Evolutionary conservation across 208 protist genomes (phyloP), one percentile per base, ranked within the genome.

Genomic region (Trypanosoma theileri): DNA sequence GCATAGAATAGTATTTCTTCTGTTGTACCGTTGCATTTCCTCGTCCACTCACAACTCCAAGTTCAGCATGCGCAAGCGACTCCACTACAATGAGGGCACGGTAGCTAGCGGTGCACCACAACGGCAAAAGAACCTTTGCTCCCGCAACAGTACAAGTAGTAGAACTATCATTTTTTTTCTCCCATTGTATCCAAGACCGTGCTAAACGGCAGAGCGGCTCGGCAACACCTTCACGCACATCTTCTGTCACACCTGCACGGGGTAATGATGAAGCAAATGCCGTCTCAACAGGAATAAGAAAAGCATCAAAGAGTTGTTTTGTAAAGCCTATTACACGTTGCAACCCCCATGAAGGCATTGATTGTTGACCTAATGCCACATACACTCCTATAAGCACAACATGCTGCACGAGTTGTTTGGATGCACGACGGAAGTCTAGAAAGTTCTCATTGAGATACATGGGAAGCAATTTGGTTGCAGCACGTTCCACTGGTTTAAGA

Each of bases 51-150:
- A 68, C 56, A 66, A 81, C 63, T 56, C 76, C 80, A 46, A 93
- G 54, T 66, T 95, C 87, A n/a, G 71, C 69, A 11, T 71, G 71
- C 1, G 80, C 83, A 22, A 92, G 28, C 41, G 66, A 63, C 72
- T 95, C 90, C 48, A 93, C 57, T n/a, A 95, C 35, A 44, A 90
- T 45, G 40, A 92, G 72, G 31, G 84, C 78, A 10, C 88, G 86
- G 53, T 92, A 95, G 41, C 82, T 74, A 0, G 78, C 82, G 1
- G 88, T 90, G 60, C 78, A 72, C 14, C 90, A 75, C 0, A 88
- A 19, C 42, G 67, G 46, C 31, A 42, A 22, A 41, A 73, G 44
- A 9, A 40, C n/a, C 8, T 42, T 40, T 50, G 12, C 57, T 44
- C 14, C 26, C 4, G 14, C 22, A n/a, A 6, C 6, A 35, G 28